A percentile compares a stretch with the other conserved stretches of the same genome.
phyloP scores from a whole-genome alignment of 352 stramenopile species.

The Phytophthora pseudosyringae region DNA sequence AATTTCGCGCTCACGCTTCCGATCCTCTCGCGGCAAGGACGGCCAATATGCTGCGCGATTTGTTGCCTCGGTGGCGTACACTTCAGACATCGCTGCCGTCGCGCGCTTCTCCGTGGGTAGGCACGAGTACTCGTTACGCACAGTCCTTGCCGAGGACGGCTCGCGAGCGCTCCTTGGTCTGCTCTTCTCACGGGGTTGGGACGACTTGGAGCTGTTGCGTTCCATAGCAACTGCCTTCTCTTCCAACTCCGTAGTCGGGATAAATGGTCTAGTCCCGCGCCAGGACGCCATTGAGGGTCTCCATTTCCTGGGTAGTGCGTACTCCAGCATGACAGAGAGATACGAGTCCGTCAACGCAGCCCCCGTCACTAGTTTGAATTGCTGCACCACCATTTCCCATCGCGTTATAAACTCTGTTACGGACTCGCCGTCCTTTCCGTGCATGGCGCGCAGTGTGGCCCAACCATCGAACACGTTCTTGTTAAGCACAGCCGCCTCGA shows the following conservation, averaged over 20 bases:
- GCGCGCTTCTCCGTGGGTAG: neutral
- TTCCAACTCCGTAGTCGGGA: conserved; percentile 30
- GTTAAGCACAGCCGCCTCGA: conserved; percentile 30
- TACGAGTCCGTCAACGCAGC: conserved; percentile 22
- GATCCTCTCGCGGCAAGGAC: neutral
- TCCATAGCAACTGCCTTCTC: conserved; percentile 15
- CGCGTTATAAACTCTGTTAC: conserved; percentile 22
- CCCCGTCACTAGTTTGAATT: conserved; percentile 28
- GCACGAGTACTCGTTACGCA: neutral
- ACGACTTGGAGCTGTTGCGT: neutral
- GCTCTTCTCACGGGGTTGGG: neutral
- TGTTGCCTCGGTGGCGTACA: conserved; percentile 9
- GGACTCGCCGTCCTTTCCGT: conserved; percentile 25
- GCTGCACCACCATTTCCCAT: conserved; percentile 26
- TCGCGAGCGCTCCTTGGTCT: neutral
- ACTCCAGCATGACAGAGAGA: conserved; percentile 28
- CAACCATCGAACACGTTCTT: conserved; percentile 42
- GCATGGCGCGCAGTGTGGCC: conserved; percentile 26
- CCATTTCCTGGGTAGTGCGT: conserved; percentile 27
- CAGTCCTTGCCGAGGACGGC: neutral
- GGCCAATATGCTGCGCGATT: neutral
- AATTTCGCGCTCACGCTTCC: neutral
- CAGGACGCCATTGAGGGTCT: conserved; percentile 14
- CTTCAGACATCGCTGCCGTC: conserved; percentile 1
- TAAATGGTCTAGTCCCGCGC: conserved; percentile 24